Percentiles rank a stretch among this genome's conserved stretches.
phyloP scores from a whole-genome alignment of 2,329 filamentous ascomycete genomes.

The Exserohilum rostratum region DNA sequence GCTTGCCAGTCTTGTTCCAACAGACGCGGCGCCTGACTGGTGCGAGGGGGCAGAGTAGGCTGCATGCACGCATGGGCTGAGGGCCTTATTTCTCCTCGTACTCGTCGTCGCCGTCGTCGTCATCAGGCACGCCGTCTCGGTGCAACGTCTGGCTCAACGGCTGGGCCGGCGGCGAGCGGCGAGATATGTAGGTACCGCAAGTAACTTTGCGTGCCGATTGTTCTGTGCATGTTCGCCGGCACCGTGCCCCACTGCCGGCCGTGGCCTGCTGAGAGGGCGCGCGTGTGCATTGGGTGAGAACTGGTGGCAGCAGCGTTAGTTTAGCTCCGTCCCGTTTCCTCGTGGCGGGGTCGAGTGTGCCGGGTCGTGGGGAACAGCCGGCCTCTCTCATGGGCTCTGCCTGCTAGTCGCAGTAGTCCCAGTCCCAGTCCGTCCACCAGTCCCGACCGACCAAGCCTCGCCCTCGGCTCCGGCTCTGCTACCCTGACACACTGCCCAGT shows the following conservation, averaged over 20 bases:
- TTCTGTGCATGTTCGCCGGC: conserved; percentile 17
- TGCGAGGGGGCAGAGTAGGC: not conserved
- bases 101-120: too few species aligned
- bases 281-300: conserved; percentile 5
- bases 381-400: conserved; percentile 2
- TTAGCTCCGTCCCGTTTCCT: conserved; percentile 11
- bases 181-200: too few species aligned
- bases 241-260: conserved; percentile 4
- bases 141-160: not conserved
- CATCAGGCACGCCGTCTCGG: conserved; percentile 4
- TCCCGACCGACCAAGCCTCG: too few species aligned
- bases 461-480: conserved; percentile 18
- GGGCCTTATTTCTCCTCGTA: not conserved
- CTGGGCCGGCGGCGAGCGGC: not conserved
- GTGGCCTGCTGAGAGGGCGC: not conserved
- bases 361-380: conserved; percentile 15
- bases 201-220: not conserved
- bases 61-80: not conserved
- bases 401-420: not conserved
- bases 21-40: conserved; percentile 14
- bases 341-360: conserved; percentile 17
- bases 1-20: conserved; percentile 12
- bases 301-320: conserved; percentile 6
- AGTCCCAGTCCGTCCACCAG: too few species aligned
- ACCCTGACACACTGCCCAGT: not conserved